Base-by-base conservation (phyloP, 2,329 filamentous ascomycete genomes). In the Fusarium sp. region DNA sequence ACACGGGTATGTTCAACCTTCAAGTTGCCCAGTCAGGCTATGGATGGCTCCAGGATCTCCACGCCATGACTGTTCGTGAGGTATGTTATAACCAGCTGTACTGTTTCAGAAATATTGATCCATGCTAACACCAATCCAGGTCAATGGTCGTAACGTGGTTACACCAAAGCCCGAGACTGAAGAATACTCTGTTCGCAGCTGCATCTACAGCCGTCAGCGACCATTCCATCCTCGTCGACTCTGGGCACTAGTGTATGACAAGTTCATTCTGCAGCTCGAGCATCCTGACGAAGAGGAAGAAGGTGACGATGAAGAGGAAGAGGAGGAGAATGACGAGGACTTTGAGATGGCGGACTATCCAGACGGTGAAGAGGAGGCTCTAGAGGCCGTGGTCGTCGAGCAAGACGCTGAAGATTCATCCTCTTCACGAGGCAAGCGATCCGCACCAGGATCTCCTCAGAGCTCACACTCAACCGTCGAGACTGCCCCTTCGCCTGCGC, bases 151-250 rank as follows among this genome's bases (percentile, higher is more conserved):
- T 17, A 87, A 87, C 26, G 84, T 85, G 4, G 75, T 90, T 50
- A 89, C 88, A 0, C 90, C 90, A 0, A 92, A 88, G 74, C 91
- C 91, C 0, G 91, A 93, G 79, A 92, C 90, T 0, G 83, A 92
- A 56, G 91, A 92, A 82, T 92, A 92, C 73, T 90, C 89, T 9
- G 90, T 93, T 13, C 86, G 88, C 36, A 93, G 88, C 74, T 92
- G 92, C 69, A 88, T 93, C 14, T 93, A 93, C 75, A 82, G 84
- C 1, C 86, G 88, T 0, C 82, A 87, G 9, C 81, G 86, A 1
- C 88, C 88, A 0, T 86, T 87, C 55, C 82, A 87, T 40, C 85
- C 85, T 0, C 75, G 76, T 3, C 75, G 84, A 0, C 78, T 87
- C 0, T 87, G 81, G 78, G 74, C 77, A 0, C 72, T 84, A 20